Conservation (phyloP, 208 protist genomes). For the Lotmaria passim region DNA sequence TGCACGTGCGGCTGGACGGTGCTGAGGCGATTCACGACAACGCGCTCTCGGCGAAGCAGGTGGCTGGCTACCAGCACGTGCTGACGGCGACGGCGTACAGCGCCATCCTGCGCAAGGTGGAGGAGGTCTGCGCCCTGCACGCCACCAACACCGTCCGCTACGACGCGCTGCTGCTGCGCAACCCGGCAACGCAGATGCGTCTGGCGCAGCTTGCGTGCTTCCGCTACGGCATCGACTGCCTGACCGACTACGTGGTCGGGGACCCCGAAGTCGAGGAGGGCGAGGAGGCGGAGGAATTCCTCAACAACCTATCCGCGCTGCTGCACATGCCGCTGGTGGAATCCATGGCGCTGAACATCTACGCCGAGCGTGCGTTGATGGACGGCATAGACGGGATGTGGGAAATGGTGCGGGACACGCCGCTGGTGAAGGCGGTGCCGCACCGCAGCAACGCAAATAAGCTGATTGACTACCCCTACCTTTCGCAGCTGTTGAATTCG, state of each 20-base stretch:
- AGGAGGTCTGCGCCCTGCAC: conserved; percentile 70
- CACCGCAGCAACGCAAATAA: conserved; percentile 57
- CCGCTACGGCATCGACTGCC: conserved; percentile 64
- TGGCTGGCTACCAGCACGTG: conserved; percentile 59
- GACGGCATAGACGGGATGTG: conserved; percentile 53
- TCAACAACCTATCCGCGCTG: conserved; percentile 10
- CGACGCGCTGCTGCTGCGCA: conserved; percentile 73
- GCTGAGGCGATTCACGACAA: conserved; percentile 38
- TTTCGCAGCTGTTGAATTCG: conserved; percentile 44
- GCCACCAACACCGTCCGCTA: conserved; percentile 66
- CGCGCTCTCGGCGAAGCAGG: conserved; percentile 26
- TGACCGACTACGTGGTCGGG: conserved; percentile 63
- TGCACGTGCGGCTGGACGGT: conserved; percentile 37
- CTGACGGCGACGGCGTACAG: conserved; percentile 71
- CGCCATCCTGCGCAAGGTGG: conserved; percentile 53
- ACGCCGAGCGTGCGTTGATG: conserved; percentile 69
- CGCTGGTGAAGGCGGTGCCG: conserved; percentile 33
- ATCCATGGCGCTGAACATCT: conserved; percentile 60
- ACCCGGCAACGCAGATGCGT: conserved; percentile 68
- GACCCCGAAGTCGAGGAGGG: conserved; percentile 37
- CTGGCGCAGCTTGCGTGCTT: conserved; percentile 66
- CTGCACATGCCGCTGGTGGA: conserved; percentile 55
- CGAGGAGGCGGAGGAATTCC: conserved; percentile 13
- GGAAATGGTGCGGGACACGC: conserved; percentile 51
- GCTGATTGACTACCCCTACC: conserved; percentile 74